Conservation (phyloP, 2,329 filamentous ascomycete genomes). For the Diaporthe australafricana region DNA sequence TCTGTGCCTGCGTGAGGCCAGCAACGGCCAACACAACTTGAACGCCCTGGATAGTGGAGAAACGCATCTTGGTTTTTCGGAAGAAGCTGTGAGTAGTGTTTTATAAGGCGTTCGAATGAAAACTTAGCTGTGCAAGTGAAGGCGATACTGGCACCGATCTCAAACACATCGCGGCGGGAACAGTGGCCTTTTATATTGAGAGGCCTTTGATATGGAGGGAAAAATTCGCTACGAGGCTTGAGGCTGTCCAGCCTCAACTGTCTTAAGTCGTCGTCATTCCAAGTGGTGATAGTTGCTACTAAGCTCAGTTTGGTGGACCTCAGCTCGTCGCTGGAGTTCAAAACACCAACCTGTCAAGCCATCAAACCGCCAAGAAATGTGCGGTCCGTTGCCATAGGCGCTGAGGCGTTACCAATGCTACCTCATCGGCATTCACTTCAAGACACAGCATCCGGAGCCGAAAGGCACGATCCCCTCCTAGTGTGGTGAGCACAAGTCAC, state of each 20-base stretch:
- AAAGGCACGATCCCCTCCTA: background rate
- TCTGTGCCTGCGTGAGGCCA: background rate
- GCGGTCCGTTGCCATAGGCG: too few species aligned
- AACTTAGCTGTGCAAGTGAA: too few species aligned
- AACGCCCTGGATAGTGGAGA: background rate
- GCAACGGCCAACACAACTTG: background rate
- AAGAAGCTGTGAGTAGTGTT: background rate
- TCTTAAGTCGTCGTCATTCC: background rate
- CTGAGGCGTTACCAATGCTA: too few species aligned
- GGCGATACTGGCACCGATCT: background rate
- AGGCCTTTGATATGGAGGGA: background rate
- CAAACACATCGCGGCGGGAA: background rate
- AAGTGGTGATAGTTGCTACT: too few species aligned
- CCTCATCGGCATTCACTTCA: too few species aligned
- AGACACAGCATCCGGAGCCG: fast-evolving
- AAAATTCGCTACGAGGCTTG: too few species aligned
- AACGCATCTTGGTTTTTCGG: background rate
- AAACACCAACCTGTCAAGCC: background rate
- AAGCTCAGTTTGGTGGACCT: background rate
- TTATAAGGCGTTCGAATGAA: too few species aligned
- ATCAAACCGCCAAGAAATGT: background rate
- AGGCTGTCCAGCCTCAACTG: background rate
- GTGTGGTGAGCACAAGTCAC: background rate
- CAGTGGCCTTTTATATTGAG: background rate
- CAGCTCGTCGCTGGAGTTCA: too few species aligned